Evolutionary conservation across 257 asterid species (phyloP), one percentile per base, ranked within the genome.

Genomic region (Solanum piurae): DNA sequence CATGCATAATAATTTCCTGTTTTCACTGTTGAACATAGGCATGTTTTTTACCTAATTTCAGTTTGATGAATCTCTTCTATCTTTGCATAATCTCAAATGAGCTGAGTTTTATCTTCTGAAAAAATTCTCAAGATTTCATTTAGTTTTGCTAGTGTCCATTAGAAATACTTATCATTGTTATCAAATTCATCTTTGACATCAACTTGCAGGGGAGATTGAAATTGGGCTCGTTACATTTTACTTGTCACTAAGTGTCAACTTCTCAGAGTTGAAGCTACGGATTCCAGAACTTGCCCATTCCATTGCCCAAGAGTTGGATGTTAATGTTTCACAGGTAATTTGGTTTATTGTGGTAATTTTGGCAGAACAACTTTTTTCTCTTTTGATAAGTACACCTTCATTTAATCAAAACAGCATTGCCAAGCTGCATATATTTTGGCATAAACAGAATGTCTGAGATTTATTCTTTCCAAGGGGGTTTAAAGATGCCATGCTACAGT

Each of bases 191-290:
- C 25, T 80, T 66, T 21, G 68, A 83, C 72, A 85, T 91, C 87
- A 6, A 86, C 88, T 76, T 91, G 93, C 98, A 97, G 99, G 92
- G 69, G 90, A 89, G 83, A 83, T 75, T 58, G 91, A 92, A 90
- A 88, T 94, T 86, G 98, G 98, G 37, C 68, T 86, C 40, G 88
- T 97, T 89, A 92, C 95, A 86, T 94, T 96, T 92, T 93, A 84
- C 87, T 89, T 97, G 96, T 90, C 90, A 87, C 88, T 91, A 83
- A 93, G 91, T 84, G 88, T 90, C 87, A 96, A 91, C 86, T 92
- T 90, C 94, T 87, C 95, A 12, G 94, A 93, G 83, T 83, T 97
- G 95, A 92, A 97, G 95, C 98, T 98, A 88, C 99, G 84, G 49
- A 90, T 94, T 80, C 79, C 95, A 34, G 98, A 94, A 88, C 96